These are phyloP conservation scores for Verticillium nonalfalfae DNA, from an alignment of 2,329 filamentous ascomycete genomes.

Conservation along the genomic window DNA sequence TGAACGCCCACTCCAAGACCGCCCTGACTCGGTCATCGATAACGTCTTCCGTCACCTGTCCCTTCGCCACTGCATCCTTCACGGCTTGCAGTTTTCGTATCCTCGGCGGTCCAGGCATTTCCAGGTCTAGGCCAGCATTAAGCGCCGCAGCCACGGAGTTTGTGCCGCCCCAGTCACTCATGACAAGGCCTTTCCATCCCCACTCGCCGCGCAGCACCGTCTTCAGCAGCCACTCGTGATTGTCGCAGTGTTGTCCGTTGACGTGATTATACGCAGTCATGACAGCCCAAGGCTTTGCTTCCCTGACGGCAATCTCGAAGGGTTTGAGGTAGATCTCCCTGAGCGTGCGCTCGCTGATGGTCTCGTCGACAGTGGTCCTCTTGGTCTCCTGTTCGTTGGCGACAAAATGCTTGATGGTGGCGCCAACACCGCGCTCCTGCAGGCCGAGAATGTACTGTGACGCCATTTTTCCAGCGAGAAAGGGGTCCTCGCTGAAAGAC, in stretches of 20 bases:
- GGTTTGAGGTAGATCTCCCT: slow-evolving; percentile 34
- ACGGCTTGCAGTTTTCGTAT: slow-evolving; percentile 16
- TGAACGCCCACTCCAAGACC: slow-evolving; percentile 17
- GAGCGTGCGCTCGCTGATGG: slow-evolving; percentile 20
- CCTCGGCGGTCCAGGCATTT: slow-evolving; percentile 28
- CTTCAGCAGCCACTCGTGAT: slow-evolving; percentile 37
- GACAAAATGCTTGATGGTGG: slow-evolving; percentile 8
- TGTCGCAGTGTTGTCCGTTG: slow-evolving; percentile 19
- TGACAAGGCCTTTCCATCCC: slow-evolving; percentile 46
- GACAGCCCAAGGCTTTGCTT: slow-evolving; percentile 31
- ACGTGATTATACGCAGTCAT: slow-evolving; percentile 23
- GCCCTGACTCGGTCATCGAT: slow-evolving; percentile 20
- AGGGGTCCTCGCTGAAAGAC: slow-evolving; percentile 35
- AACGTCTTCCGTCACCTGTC: slow-evolving; percentile 7
- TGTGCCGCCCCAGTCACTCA: slow-evolving; percentile 32
- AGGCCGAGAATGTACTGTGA: slow-evolving; percentile 34
- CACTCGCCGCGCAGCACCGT: slow-evolving; percentile 47
- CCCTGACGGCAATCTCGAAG: slow-evolving; percentile 34
- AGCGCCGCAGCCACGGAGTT: slow-evolving; percentile 18
- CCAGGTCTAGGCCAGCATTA: slow-evolving; percentile 9
- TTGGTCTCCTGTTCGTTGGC: slow-evolving; percentile 29
- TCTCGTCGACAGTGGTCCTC: slow-evolving; percentile 19
- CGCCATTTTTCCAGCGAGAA: slow-evolving; percentile 30
- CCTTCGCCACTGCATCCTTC: slow-evolving; percentile 13
- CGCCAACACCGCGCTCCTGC: slow-evolving; percentile 1